A percentile compares a stretch with the other conserved stretches of the same genome.
phyloP scores from a whole-genome alignment of 768 basidiomycete genomes.

The Collybia sp. region DNA sequence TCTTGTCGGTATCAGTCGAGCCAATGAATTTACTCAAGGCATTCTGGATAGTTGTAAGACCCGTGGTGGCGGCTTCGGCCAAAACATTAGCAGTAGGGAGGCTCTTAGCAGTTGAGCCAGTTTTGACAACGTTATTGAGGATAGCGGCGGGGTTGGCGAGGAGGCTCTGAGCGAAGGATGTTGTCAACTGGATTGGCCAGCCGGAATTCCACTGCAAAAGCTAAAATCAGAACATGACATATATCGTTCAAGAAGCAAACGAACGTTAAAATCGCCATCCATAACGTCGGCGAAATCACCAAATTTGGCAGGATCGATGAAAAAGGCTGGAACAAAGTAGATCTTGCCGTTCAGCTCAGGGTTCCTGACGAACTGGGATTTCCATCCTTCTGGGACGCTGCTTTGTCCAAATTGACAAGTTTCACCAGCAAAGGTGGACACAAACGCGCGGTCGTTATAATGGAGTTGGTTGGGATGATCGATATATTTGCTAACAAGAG shows the following conservation, averaged over 20 bases:
- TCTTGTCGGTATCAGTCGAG: conserved; percentile 44
- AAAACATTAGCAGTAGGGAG: conserved; percentile 8
- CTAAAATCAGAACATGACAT: background rate
- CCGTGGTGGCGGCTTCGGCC: conserved; percentile 9
- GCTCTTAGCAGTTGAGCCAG: background rate
- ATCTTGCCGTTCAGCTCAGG: conserved; percentile 42
- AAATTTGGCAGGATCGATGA: conserved; percentile 48
- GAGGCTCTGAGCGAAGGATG: conserved; percentile 29
- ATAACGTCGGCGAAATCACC: conserved; percentile 42
- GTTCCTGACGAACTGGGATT: conserved; percentile 42
- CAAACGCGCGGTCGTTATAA: conserved; percentile 41
- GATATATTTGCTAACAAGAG: conserved; percentile 48
- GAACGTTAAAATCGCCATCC: conserved; percentile 57
- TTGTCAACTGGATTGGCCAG: conserved; percentile 67
- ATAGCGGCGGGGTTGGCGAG: conserved; percentile 10
- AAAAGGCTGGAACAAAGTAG: conserved; percentile 69
- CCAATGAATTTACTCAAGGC: conserved; percentile 38
- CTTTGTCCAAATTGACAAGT: conserved; percentile 60
- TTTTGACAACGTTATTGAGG: background rate
- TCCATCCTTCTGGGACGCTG: conserved; percentile 52
- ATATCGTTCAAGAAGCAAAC: too few relatives aligned
- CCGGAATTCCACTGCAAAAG: conserved; percentile 69
- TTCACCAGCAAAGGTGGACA: conserved; percentile 73
- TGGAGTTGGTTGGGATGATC: conserved; percentile 57
- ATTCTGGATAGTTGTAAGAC: conserved; percentile 15